phyloP scores from a whole-genome alignment of 768 basidiomycete species.

The Boletus subparvulus region DNA sequence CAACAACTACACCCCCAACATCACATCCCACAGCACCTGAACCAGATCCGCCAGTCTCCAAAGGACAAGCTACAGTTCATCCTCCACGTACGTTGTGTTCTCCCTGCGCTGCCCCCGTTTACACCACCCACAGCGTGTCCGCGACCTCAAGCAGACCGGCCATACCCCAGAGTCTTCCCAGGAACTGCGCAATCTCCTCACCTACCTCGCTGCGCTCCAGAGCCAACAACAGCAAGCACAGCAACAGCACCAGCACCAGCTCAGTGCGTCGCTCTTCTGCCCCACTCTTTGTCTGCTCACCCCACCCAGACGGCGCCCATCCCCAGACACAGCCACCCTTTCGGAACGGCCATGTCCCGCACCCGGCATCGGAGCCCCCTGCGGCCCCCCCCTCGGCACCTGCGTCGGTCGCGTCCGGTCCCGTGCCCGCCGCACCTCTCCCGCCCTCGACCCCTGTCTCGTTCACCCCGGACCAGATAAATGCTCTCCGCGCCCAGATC shows the following conservation, averaged over 20 bases:
- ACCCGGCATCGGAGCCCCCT: constrained; percentile 12
- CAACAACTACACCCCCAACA: constrained; percentile 13
- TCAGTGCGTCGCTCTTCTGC: constrained; percentile 29
- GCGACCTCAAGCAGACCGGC: constrained; percentile 43
- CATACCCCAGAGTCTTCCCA: constrained; percentile 43
- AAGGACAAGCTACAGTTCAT: constrained; percentile 30
- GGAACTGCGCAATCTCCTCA: constrained; percentile 44
- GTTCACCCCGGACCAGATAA: constrained; percentile 75
- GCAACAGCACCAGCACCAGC: constrained; percentile 30
- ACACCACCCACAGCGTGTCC: constrained; percentile 40
- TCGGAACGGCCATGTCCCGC: constrained; percentile 50
- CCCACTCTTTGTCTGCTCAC: constrained; percentile 12
- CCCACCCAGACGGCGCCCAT: constrained; percentile 30
- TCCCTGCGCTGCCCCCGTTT: background rate
- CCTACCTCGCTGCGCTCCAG: constrained; percentile 36
- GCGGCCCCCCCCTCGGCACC: constrained; percentile 34
- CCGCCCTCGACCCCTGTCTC: constrained; percentile 73
- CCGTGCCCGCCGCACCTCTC: constrained; percentile 48
- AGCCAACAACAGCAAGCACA: constrained; percentile 28
- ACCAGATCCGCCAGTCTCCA: constrained; percentile 10
- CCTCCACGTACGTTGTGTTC: constrained; percentile 8
- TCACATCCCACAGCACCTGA: background rate
- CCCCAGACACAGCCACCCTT: constrained; percentile 33
- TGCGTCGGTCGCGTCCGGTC: constrained; percentile 48
- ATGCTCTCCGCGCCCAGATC: constrained; percentile 77